These are phyloP conservation scores for Aspergillus avenaceus DNA, from an alignment of 495 filamentous ascomycete species.

Conservation along the genomic window DNA sequence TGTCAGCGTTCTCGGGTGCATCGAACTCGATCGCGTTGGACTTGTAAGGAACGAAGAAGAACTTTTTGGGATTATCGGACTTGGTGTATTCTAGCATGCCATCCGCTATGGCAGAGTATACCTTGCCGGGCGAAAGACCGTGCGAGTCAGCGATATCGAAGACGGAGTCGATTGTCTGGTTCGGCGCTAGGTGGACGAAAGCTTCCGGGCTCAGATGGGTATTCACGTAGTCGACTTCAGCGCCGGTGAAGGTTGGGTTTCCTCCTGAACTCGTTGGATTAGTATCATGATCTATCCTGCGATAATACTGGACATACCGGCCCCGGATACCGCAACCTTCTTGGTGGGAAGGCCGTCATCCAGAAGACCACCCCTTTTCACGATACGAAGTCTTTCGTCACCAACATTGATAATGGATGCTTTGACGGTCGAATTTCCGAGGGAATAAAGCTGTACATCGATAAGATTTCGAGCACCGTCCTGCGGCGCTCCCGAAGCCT, in stretches of 20 bases:
- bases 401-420: conserved; percentile 12
- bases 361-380: conserved; percentile 13
- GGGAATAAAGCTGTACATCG: conserved; percentile 9
- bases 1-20: background rate
- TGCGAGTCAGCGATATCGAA: conserved; percentile 14
- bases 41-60: conserved; percentile 3
- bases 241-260: conserved; percentile 12
- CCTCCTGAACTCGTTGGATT: background rate
- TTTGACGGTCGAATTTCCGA: conserved; percentile 14
- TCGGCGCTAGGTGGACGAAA: conserved; percentile 10
- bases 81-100: conserved; percentile 12
- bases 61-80: background rate
- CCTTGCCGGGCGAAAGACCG: conserved; percentile 4
- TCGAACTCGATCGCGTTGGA: conserved; percentile 13
- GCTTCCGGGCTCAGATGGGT: conserved; percentile 10
- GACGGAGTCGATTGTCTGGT: conserved; percentile 11
- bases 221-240: conserved; percentile 10
- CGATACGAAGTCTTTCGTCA: conserved; percentile 6
- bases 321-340: conserved; percentile 11
- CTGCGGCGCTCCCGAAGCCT: conserved; percentile 11
- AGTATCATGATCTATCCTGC: background rate
- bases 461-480: conserved; percentile 6
- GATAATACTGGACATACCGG: conserved; percentile 1
- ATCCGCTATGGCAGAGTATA: conserved; percentile 10
- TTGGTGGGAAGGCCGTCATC: conserved; percentile 11